Evolutionary conservation across 1,139 yeast species (phyloP).

Genomic region (Pneumocystis jirovecii): DNA sequence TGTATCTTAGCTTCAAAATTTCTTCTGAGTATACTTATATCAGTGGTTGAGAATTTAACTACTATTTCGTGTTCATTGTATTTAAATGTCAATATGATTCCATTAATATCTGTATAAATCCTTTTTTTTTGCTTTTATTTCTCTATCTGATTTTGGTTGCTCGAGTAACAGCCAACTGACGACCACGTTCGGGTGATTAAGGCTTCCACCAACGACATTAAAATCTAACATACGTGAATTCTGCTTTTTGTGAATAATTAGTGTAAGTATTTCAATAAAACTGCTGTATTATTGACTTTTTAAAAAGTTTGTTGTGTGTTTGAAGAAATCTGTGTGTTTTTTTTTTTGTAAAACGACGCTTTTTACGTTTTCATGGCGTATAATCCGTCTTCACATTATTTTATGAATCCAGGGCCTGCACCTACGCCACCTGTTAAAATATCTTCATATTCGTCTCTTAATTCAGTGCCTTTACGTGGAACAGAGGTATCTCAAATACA

Average conservation of each 20-base stretch:
- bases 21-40: slow-evolving; percentile 8
- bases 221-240: not conserved
- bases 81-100: not conserved
- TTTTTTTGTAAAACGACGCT: not conserved
- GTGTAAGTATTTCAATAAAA: not conserved
- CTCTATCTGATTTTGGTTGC: not conserved
- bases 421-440: not conserved
- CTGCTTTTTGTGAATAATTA: not conserved
- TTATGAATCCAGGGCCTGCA: slow-evolving; percentile 2
- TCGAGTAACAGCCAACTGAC: not conserved
- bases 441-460: not conserved
- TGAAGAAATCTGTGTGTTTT: not conserved
- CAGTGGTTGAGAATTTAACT: not conserved
- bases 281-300: not conserved
- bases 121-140: not conserved
- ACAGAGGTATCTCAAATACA: not conserved
- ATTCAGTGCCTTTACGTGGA: not conserved
- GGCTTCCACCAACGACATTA: not conserved
- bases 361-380: not conserved
- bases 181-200: too few species aligned
- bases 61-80: not conserved
- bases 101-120: not conserved
- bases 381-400: slow-evolving; percentile 7
- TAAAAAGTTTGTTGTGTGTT: not conserved
- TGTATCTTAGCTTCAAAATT: slow-evolving; percentile 25